A percentile compares a stretch with the other conserved stretches of the same genome.
Evolutionary conservation across 306 rosid species (phyloP).

Genomic region (Malus domestica): ASM211411v1 NC_041803.1:15972001-15972500

Average conservation of each 20-base stretch:
- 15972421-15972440: constrained; percentile 39
- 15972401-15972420: background rate
- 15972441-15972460: constrained; percentile 67
- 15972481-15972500: constrained; percentile 57
- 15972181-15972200: constrained; percentile 36
- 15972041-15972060: background rate
- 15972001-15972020: background rate
- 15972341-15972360: constrained; percentile 51
- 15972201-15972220: constrained; percentile 72
- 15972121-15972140: constrained; percentile 43
- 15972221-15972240: constrained; percentile 23
- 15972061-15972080: constrained; percentile 19
- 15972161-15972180: constrained; percentile 23
- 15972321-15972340: constrained; percentile 62
- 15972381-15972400: background rate
- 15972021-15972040: background rate
- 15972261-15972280: constrained; percentile 45
- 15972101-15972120: constrained; percentile 83
- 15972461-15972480: constrained; percentile 70
- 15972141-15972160: constrained; percentile 18
- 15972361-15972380: background rate
- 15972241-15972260: constrained; percentile 54
- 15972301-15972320: constrained; percentile 51
- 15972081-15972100: constrained; percentile 83
- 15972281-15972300: constrained; percentile 61